Conservation (phyloP, 768 basidiomycete genomes). For the Pluteus cervinus region DNA sequence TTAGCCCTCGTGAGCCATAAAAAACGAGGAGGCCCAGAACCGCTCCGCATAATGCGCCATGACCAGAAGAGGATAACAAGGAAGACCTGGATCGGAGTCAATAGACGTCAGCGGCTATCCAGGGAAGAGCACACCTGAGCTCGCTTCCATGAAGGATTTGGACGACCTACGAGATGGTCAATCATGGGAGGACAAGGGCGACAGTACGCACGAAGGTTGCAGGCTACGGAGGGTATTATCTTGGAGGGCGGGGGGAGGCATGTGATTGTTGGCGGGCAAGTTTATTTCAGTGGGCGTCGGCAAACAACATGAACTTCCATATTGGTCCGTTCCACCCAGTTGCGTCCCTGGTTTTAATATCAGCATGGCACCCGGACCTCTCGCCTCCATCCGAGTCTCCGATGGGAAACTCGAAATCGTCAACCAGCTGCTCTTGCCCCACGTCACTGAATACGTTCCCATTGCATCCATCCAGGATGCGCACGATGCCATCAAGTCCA, state of each 20-base stretch:
- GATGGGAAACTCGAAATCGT: constrained; percentile 68
- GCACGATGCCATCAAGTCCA: constrained; percentile 90
- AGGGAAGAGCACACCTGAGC: constrained; percentile 48
- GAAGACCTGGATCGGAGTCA: constrained; percentile 54
- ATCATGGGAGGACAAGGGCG: constrained; percentile 72
- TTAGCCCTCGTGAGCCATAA: constrained; percentile 59
- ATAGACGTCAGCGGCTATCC: constrained; percentile 3
- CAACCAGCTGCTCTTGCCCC: constrained; percentile 84
- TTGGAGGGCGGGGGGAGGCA: constrained; percentile 3
- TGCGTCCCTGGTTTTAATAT: constrained; percentile 17
- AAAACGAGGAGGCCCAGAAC: constrained; percentile 58
- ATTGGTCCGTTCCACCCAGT: no score
- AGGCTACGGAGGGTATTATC: no score
- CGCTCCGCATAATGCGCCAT: constrained; percentile 68
- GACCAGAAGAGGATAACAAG: constrained; percentile 91
- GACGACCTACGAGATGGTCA: constrained; percentile 86
- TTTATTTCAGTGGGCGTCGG: constrained; percentile 13
- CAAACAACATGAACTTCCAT: no score
- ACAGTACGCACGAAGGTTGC: no score
- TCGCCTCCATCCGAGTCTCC: constrained; percentile 35
- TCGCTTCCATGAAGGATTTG: constrained; percentile 87
- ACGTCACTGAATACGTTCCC: constrained; percentile 55
- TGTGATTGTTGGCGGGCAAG: constrained; percentile 12
- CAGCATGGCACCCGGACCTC: constrained; percentile 9
- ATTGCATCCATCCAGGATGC: constrained; percentile 78